Base-by-base conservation (phyloP, 179 eudicot species). In the Heliamphora pulchella region DNA sequence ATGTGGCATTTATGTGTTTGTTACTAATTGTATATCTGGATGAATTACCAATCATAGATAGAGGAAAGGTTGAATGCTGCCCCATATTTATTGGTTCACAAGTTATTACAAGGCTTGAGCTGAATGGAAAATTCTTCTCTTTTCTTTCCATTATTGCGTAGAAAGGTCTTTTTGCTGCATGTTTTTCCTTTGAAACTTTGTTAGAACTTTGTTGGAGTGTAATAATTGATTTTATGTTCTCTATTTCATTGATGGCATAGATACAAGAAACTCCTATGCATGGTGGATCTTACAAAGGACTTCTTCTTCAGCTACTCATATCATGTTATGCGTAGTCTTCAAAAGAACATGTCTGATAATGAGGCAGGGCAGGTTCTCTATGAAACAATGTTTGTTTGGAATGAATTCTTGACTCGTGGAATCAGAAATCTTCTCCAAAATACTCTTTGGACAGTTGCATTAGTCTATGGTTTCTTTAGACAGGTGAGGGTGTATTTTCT, bases 331-430 rank as follows among this genome's bases (percentile, higher is more conserved):
- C 90, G 90, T 41, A 92, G 96, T 77, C 86, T 96, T 72, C 99
- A 96, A 82, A 96, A 88, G 87, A 94, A 94, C 78, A 78, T 87
- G 84, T 89, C 88, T 74, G 87, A 90, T 71, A 86, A 82, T 63
- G 86, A 91, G 78, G 65, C 89, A 69, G 93, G 89, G n/a, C 89
- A 86, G 62, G 82, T 86, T 63, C 82, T 89, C 53, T 92, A 94
- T 61, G 94, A 92, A 81, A 91, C 97, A 57, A 92, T 96, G 98
- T 96, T 96, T 79, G 99, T 96, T 54, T 96, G 99, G 99, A 96
- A 96, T 86, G 99, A 92, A 80, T 96, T 90, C 78, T 87, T 96
- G 82, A 92, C 97, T 43, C 97, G 93, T 75, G 96, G 91, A 81
- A 88, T 94, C 73, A 89, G 94, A 66, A 88, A 83, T 87, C 82